Percentiles rank a stretch among this genome's conserved stretches.
Conservation (phyloP, 2,329 filamentous ascomycete genomes). For the Metarhizium robertsii region DNA sequence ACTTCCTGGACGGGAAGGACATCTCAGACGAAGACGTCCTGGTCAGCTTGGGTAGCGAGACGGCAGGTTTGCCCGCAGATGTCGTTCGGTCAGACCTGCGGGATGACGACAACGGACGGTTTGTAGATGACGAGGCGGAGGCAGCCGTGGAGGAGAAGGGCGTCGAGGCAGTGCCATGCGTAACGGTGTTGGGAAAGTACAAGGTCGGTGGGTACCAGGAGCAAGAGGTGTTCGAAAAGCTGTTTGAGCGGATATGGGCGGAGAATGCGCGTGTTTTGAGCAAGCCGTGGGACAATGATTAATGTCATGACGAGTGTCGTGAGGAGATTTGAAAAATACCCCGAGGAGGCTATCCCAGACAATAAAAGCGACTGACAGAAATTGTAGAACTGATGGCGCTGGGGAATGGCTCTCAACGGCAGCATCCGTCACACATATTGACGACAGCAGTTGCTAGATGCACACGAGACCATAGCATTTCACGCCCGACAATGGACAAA, state of each 20-base stretch:
- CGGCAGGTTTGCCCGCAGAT: constrained; percentile 19
- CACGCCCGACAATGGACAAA: no score
- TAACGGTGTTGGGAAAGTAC: constrained; percentile 59
- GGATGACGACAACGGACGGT: constrained; percentile 16
- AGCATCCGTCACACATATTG: not conserved
- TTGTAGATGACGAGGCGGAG: constrained; percentile 21
- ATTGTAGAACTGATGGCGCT: not conserved
- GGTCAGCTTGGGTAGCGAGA: constrained; percentile 20
- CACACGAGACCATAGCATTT: no score
- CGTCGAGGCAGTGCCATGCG: constrained; percentile 50
- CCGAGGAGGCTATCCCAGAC: no score
- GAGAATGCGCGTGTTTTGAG: constrained; percentile 1
- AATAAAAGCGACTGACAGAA: no score
- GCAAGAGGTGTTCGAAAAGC: constrained; percentile 40
- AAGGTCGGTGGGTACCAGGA: constrained; percentile 47
- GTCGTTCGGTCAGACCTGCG: constrained; percentile 20
- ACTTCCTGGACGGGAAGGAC: constrained; percentile 22
- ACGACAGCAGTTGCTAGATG: not conserved
- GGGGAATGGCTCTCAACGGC: not conserved
- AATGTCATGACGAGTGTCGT: not conserved
- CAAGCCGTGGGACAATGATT: not conserved
- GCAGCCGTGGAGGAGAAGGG: no score
- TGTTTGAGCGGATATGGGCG: constrained; percentile 50
- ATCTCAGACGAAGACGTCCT: constrained; percentile 31
- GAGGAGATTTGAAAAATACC: no score